phyloP scores from a whole-genome alignment of 495 filamentous ascomycete species.

The Hypoxylon perforatum region DNA sequence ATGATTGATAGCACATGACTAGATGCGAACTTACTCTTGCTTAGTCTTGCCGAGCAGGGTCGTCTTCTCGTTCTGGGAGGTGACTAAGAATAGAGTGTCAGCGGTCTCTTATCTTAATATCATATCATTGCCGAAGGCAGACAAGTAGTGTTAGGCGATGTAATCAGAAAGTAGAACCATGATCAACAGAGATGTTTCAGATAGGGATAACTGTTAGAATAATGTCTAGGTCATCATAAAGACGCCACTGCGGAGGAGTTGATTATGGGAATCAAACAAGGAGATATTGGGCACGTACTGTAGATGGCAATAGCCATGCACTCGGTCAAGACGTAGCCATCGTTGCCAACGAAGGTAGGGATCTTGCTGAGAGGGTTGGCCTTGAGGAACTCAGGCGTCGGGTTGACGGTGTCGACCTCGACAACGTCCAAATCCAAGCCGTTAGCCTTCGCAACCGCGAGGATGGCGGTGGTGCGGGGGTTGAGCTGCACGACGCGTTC shows the following conservation, averaged over 20 bases:
- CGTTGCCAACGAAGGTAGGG: constrained; percentile 89
- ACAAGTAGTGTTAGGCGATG: constrained; percentile 29
- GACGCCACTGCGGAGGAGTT: constrained; percentile 41
- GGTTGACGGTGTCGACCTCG: constrained; percentile 69
- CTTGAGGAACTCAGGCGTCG: constrained; percentile 80
- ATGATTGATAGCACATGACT: background rate
- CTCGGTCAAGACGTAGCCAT: constrained; percentile 92
- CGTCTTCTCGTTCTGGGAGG: constrained; percentile 99
- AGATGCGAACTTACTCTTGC: constrained; percentile 76
- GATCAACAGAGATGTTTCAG: constrained; percentile 91
- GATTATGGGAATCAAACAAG: constrained; percentile 4
- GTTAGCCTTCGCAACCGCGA: constrained; percentile 95
- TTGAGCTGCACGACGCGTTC: constrained; percentile 70
- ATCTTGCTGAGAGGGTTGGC: constrained; percentile 88
- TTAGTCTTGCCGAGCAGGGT: constrained; percentile 99
- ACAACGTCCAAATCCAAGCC: constrained; percentile 89
- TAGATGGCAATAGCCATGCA: constrained; percentile 96
- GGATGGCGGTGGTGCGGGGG: constrained; percentile 86
- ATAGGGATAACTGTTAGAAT: constrained; percentile 98
- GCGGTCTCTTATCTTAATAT: constrained; percentile 31
- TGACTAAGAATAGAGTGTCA: constrained; percentile 71
- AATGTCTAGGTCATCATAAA: constrained; percentile 80
- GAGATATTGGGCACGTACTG: constrained; percentile 71
- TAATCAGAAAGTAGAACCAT: constrained; percentile 69
- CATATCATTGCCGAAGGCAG: constrained; percentile 33